phyloP scores from a whole-genome alignment of 768 basidiomycete species.

The Lactifluus pinguis region DNA sequence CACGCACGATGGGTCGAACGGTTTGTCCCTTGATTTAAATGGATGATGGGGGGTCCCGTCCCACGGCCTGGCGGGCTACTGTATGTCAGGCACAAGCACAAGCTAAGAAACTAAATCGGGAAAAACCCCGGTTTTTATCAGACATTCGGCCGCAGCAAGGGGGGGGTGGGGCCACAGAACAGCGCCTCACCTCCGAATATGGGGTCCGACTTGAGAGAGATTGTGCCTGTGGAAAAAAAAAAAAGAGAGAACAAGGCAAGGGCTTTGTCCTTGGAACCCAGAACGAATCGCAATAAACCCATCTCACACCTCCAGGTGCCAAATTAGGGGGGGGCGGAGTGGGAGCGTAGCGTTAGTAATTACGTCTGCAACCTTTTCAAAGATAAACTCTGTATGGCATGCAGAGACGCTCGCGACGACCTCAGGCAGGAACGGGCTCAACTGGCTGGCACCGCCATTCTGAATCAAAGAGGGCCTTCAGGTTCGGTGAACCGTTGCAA shows the following conservation, averaged over 20 bases:
- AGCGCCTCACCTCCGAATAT: conserved; percentile 27
- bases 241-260: neutral
- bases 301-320: too few species aligned
- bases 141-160: conserved; percentile 35
- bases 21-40: conserved; percentile 54
- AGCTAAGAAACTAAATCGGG: neutral
- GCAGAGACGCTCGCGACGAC: too few species aligned
- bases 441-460: too few species aligned
- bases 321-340: too few species aligned
- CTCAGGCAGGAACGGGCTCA: too few species aligned
- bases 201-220: conserved; percentile 41
- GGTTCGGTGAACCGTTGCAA: too few species aligned
- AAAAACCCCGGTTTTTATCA: conserved; percentile 31
- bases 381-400: too few species aligned
- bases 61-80: conserved; percentile 30
- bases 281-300: too few species aligned
- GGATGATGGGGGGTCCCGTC: conserved; percentile 30
- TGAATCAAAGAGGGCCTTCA: too few species aligned
- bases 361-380: too few species aligned
- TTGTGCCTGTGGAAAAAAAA: conserved; percentile 35
- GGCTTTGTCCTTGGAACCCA: too few species aligned
- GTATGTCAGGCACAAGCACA: conserved; percentile 20
- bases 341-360: too few species aligned
- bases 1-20: conserved; percentile 47
- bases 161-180: conserved; percentile 13